phyloP scores from a whole-genome alignment of 768 basidiomycete genomes.

The Boletus rubroflammeus region DNA sequence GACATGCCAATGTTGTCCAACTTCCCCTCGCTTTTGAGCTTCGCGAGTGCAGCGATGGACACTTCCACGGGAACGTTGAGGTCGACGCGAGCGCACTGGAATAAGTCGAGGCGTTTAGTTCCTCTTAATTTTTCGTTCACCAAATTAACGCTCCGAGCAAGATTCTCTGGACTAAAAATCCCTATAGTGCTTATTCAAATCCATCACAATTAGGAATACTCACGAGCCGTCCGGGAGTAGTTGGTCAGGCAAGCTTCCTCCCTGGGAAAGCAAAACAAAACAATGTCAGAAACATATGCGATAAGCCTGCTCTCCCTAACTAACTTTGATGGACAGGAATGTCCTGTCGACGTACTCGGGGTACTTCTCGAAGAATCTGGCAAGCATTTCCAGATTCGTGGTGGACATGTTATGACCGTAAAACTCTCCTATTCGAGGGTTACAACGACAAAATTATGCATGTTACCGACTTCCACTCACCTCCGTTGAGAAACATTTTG shows the following conservation, averaged over 20 bases:
- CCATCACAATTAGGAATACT: slow-evolving; percentile 8
- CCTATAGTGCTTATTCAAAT: not conserved
- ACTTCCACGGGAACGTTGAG: slow-evolving; percentile 44
- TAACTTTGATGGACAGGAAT: slow-evolving; percentile 36
- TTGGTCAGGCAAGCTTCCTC: not conserved
- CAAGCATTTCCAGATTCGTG: slow-evolving; percentile 47
- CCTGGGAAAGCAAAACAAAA: slow-evolving; percentile 22
- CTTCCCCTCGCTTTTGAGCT: slow-evolving; percentile 29
- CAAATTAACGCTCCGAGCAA: slow-evolving; percentile 44
- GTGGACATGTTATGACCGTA: slow-evolving; percentile 44
- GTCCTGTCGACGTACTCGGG: slow-evolving; percentile 33
- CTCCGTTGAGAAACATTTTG: slow-evolving; percentile 51
- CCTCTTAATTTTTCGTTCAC: slow-evolving; percentile 46
- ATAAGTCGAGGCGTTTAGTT: slow-evolving; percentile 58
- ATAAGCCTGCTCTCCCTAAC: not conserved
- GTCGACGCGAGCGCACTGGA: slow-evolving; percentile 52
- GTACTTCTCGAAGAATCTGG: slow-evolving; percentile 43
- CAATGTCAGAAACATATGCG: not conserved
- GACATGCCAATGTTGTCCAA: slow-evolving; percentile 57
- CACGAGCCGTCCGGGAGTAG: slow-evolving; percentile 28
- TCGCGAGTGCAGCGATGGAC: slow-evolving; percentile 39
- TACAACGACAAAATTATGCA: not conserved
- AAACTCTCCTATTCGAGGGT: slow-evolving; percentile 44
- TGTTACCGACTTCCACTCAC: slow-evolving; percentile 22
- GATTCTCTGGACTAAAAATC: slow-evolving; percentile 32